Evolutionary conservation across 805 yeast species (phyloP).

Genomic region (Torulaspora microellipsoides): DNA sequence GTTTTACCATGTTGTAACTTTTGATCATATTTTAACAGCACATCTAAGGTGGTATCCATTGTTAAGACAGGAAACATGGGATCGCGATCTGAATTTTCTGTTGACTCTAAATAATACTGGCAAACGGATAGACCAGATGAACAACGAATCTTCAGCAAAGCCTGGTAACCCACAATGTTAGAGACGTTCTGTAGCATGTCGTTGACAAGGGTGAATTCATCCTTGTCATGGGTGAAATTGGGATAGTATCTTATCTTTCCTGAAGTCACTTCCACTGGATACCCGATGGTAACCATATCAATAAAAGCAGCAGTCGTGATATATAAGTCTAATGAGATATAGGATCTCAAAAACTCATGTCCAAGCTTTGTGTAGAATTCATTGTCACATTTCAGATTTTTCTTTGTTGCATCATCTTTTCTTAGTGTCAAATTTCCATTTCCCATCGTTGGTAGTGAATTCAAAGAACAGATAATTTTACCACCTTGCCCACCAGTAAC

Average conservation of each 20-base stretch:
- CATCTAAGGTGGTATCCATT: slow-evolving; percentile 61
- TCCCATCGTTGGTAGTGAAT: slow-evolving; percentile 74
- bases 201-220: slow-evolving; percentile 59
- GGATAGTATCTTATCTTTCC: slow-evolving; percentile 66
- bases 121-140: slow-evolving; percentile 82
- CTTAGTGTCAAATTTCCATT: slow-evolving; percentile 59
- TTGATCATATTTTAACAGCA: slow-evolving; percentile 73
- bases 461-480: slow-evolving; percentile 63
- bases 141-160: slow-evolving; percentile 77
- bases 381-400: slow-evolving; percentile 53
- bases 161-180: slow-evolving; percentile 66
- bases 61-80: slow-evolving; percentile 66
- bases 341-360: slow-evolving; percentile 48
- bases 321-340: slow-evolving; percentile 74
- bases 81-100: slow-evolving; percentile 44
- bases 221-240: slow-evolving; percentile 61
- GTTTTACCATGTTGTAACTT: slow-evolving; percentile 59
- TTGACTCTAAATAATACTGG: slow-evolving; percentile 63
- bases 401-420: slow-evolving; percentile 43
- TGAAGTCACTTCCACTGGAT: slow-evolving; percentile 60
- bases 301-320: slow-evolving; percentile 60
- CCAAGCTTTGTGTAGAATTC: slow-evolving; percentile 60
- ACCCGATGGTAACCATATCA: slow-evolving; percentile 71
- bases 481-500: slow-evolving; percentile 67
- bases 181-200: slow-evolving; percentile 52